Evolutionary conservation across 192 early-diverging fungal genomes (phyloP).

Genomic region (Linnemannia exigua): DNA sequence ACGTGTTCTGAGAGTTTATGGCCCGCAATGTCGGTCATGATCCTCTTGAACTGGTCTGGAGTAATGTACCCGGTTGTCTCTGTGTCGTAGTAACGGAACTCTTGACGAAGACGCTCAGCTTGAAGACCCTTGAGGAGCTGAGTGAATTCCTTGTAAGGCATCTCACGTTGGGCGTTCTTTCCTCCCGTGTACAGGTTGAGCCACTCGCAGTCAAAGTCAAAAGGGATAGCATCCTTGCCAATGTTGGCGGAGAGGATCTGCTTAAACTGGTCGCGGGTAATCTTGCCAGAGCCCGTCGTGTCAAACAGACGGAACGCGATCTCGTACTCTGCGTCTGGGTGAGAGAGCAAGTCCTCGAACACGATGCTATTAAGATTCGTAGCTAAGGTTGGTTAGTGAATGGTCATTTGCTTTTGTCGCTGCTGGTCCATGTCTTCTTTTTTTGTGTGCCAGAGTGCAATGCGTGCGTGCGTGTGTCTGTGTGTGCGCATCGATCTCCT

Average conservation of each 20-base stretch:
- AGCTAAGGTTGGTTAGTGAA: neutral
- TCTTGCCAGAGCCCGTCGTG: constrained; percentile 68
- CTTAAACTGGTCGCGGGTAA: constrained; percentile 80
- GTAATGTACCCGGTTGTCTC: constrained; percentile 72
- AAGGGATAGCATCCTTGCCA: constrained; percentile 70
- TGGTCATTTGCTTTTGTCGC: neutral
- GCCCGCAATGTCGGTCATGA: constrained; percentile 72
- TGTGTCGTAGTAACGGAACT: constrained; percentile 78
- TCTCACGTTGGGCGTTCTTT: constrained; percentile 63
- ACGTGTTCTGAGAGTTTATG: constrained; percentile 77
- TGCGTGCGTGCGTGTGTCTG: neutral
- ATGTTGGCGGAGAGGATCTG: constrained; percentile 67
- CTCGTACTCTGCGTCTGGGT: constrained; percentile 81
- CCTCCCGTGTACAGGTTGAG: constrained; percentile 75
- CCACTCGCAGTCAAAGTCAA: constrained; percentile 82
- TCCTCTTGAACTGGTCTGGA: constrained; percentile 69
- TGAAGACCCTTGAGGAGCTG: constrained; percentile 80
- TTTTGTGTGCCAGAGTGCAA: no score
- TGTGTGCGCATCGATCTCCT: neutral
- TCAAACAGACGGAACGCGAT: constrained; percentile 80
- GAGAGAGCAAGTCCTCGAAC: constrained; percentile 71
- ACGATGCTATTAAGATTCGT: constrained; percentile 40
- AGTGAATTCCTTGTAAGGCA: constrained; percentile 79
- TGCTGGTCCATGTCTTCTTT: neutral
- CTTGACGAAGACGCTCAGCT: constrained; percentile 76